Conservation (phyloP, 169 alveolate genomes). For the Plasmodium coatneyi region DNA sequence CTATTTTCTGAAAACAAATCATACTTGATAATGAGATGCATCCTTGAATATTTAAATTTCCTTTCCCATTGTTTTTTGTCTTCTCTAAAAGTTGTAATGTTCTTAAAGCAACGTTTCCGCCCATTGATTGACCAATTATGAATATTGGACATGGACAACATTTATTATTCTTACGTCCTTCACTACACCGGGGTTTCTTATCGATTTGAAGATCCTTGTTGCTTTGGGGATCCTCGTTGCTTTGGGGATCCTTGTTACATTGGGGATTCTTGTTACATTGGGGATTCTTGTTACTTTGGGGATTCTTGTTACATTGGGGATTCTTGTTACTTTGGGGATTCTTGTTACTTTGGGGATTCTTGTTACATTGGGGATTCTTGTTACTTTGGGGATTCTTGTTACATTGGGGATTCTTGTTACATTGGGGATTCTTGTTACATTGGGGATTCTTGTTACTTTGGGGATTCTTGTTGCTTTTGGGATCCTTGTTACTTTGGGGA, state of each 20-base stretch:
- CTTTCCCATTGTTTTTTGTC: slow-evolving; percentile 4
- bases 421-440: not conserved
- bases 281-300: not conserved
- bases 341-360: not conserved
- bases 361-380: not conserved
- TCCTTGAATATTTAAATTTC: slow-evolving; percentile 74
- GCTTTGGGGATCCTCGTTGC: not conserved
- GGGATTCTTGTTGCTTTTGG: not conserved
- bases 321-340: not conserved
- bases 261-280: not conserved
- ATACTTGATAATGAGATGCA: slow-evolving; percentile 77
- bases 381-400: not conserved
- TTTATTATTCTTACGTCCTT: not conserved
- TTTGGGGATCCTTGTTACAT: not conserved
- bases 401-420: not conserved
- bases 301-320: no score
- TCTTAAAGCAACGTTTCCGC: slow-evolving; percentile 79
- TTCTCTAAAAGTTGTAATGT: slow-evolving; percentile 42
- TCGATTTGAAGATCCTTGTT: not conserved
- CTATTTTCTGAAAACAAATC: slow-evolving; percentile 66
- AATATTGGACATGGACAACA: slow-evolving; percentile 17
- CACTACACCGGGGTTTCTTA: not conserved
- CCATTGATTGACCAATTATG: slow-evolving; percentile 80
- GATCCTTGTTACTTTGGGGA: not conserved
- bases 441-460: no score